phyloP scores from a whole-genome alignment of 2,329 filamentous ascomycete species.

The Epichloe amarillans region DNA sequence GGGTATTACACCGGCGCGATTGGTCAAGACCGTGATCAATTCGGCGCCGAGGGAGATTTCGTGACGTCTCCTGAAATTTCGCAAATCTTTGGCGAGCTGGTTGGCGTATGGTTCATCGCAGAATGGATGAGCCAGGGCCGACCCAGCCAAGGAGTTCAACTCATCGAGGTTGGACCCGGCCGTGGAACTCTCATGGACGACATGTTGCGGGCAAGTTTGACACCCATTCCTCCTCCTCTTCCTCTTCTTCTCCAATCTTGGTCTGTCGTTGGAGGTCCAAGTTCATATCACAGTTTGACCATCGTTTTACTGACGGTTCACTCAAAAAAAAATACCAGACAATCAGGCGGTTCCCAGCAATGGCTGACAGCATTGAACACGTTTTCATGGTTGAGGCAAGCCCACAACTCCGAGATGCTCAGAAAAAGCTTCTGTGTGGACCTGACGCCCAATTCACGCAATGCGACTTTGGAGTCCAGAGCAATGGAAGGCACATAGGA shows the following conservation, averaged over 20 bases:
- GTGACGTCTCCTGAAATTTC: conserved; percentile 96
- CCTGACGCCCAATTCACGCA: conserved; percentile 52
- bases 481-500: conserved; percentile 60
- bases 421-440: conserved; percentile 73
- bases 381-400: conserved; percentile 96
- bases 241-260: not conserved
- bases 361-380: conserved; percentile 66
- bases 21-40: conserved; percentile 62
- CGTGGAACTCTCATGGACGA: conserved; percentile 96
- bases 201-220: conserved; percentile 60
- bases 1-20: conserved; percentile 84
- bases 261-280: not conserved
- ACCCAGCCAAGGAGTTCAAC: conserved; percentile 59
- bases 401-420: conserved; percentile 57
- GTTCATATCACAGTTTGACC: not conserved
- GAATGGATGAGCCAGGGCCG: conserved; percentile 92
- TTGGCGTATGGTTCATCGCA: conserved; percentile 88
- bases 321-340: conserved; percentile 39
- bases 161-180: conserved; percentile 90
- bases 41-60: conserved; percentile 88
- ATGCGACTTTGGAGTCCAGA: conserved; percentile 59
- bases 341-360: conserved; percentile 66
- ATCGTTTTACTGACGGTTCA: not conserved
- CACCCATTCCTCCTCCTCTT: not conserved
- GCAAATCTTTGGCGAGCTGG: conserved; percentile 87